These are phyloP conservation scores for Euphorbia peplus DNA, from an alignment of 345 rosid species.

Conservation along the genomic window DNA sequence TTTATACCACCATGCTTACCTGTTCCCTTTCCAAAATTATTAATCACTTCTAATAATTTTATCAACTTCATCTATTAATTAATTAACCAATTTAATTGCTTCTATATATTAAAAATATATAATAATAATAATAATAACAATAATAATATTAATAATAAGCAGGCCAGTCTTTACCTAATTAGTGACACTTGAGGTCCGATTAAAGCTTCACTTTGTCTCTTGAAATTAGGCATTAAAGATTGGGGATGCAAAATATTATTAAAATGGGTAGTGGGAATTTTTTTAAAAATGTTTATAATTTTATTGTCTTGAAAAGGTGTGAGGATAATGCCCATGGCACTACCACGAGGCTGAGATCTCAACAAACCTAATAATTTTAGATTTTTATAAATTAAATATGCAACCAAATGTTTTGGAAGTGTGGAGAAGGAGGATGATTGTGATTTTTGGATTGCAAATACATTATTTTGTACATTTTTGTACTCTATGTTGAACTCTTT, in stretches of 20 bases:
- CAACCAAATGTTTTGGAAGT: not conserved
- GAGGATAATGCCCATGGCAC: not conserved
- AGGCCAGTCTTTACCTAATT: not conserved
- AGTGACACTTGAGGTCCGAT: not conserved
- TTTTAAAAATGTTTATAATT: not conserved
- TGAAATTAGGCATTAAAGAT: not conserved
- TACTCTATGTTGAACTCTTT: no score
- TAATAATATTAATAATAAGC: no score
- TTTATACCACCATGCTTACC: slow-evolving; percentile 30
- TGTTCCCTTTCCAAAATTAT: slow-evolving; percentile 16
- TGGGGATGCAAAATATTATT: not conserved
- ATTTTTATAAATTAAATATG: not conserved
- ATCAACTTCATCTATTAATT: not conserved
- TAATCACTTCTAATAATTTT: not conserved
- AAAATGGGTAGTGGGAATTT: not conserved
- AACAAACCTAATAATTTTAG: not conserved
- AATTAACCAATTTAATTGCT: not conserved
- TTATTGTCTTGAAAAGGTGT: not conserved
- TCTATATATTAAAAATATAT: no score
- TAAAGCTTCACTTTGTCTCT: not conserved
- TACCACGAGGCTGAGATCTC: slow-evolving; percentile 6
- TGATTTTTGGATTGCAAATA: not conserved
- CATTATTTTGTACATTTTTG: no score
- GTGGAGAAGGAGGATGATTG: not conserved
- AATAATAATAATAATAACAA: no score